Conservation (phyloP, 148 eudicot genomes). For the Fagopyrum homotropicum region DNA sequence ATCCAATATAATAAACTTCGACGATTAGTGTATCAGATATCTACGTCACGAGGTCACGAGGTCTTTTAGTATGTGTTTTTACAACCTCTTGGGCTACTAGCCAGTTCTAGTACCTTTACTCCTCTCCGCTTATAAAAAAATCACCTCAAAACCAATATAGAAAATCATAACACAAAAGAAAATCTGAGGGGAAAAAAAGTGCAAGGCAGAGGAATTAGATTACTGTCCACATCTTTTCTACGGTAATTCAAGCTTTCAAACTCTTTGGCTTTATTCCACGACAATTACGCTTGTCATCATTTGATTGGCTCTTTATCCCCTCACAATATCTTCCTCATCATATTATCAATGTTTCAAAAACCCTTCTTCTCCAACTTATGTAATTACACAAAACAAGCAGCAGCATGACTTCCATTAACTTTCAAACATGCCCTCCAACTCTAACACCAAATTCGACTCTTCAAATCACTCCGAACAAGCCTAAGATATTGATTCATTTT, state of each 20-base stretch:
- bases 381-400: slow-evolving; percentile 14
- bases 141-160: not conserved
- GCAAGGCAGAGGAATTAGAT: not conserved
- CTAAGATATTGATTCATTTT: slow-evolving; percentile 15
- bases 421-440: slow-evolving; percentile 17
- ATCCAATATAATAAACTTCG: too few relatives aligned
- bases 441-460: slow-evolving; percentile 13
- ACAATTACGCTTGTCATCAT: slow-evolving; percentile 18
- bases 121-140: too few relatives aligned
- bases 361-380: slow-evolving; percentile 7
- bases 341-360: not conserved
- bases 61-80: too few relatives aligned
- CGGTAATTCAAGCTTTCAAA: not conserved
- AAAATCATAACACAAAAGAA: not conserved
- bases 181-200: not conserved
- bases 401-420: slow-evolving; percentile 20
- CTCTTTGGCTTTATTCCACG: not conserved
- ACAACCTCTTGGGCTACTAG: too few relatives aligned
- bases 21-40: too few relatives aligned
- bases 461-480: slow-evolving; percentile 13
- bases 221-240: not conserved
- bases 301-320: slow-evolving; percentile 16
- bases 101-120: too few relatives aligned
- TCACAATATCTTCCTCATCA: not conserved
- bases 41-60: too few relatives aligned